Evolutionary conservation across 257 asterid species (phyloP).

Genomic region (Hygrophila difformis): DNA sequence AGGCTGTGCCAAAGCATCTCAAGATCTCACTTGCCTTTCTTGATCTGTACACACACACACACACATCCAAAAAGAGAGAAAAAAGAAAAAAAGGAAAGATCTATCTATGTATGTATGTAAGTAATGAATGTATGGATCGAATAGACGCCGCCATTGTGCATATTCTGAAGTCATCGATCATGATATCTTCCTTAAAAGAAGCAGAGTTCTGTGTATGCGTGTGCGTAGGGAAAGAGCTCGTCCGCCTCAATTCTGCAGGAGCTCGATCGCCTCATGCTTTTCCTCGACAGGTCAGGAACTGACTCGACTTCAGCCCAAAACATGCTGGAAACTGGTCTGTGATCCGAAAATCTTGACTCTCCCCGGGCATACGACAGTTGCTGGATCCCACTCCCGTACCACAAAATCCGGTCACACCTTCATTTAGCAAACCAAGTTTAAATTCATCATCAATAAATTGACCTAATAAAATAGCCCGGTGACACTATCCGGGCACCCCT

Average conservation of each 20-base stretch:
- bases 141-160: too few species aligned
- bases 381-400: conserved; percentile 90
- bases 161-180: neutral
- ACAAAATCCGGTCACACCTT: conserved; percentile 95
- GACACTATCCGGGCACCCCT: too few species aligned
- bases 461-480: too few species aligned
- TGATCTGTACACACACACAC: too few species aligned
- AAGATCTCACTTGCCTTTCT: too few species aligned
- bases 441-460: too few species aligned
- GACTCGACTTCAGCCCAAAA: conserved; percentile 96
- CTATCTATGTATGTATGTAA: too few species aligned
- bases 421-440: conserved; percentile 1
- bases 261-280: conserved; percentile 81
- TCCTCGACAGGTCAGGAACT: conserved; percentile 77
- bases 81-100: too few species aligned
- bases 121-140: too few species aligned
- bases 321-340: conserved; percentile 87
- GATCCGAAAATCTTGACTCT: conserved; percentile 92
- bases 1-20: too few species aligned
- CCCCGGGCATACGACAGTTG: conserved; percentile 83
- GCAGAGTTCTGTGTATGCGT: conserved; percentile 93
- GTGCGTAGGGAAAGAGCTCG: conserved; percentile 85
- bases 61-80: too few species aligned
- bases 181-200: conserved; percentile 37
- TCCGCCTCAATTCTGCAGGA: conserved; percentile 85